Conservation (phyloP, 306 rosid species). For the Rosa lucieae region DNA sequence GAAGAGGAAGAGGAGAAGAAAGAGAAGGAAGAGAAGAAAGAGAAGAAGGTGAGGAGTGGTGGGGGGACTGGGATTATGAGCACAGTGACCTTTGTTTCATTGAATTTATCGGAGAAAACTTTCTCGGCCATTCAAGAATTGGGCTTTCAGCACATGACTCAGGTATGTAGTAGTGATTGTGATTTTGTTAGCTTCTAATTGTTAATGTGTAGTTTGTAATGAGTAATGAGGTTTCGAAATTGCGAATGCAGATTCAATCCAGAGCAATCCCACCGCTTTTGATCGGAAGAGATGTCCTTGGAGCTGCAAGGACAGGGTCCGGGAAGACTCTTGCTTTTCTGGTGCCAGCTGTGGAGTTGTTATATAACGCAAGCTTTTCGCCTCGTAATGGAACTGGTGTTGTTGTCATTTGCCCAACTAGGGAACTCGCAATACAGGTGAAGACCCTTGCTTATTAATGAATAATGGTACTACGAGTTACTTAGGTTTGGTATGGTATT, state of each 20-base stretch:
- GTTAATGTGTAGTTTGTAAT: background rate
- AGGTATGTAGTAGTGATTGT: conserved; percentile 34
- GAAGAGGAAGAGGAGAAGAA: conserved; percentile 13
- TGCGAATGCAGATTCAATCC: conserved; percentile 73
- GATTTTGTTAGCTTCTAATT: background rate
- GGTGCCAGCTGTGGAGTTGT: conserved; percentile 84
- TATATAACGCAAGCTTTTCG: conserved; percentile 48
- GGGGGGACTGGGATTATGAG: conserved; percentile 70
- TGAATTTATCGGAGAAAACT: conserved; percentile 64
- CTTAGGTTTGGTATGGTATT: background rate
- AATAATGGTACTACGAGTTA: background rate
- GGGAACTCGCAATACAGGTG: conserved; percentile 99
- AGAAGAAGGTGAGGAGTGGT: conserved; percentile 19
- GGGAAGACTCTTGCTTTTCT: conserved; percentile 95
- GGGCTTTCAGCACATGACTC: conserved; percentile 67
- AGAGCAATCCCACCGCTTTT: conserved; percentile 67
- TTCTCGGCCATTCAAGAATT: conserved; percentile 53
- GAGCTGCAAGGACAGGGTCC: conserved; percentile 97
- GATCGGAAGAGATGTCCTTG: conserved; percentile 79
- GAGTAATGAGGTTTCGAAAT: background rate
- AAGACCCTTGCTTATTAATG: background rate
- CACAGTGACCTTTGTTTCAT: conserved; percentile 44
- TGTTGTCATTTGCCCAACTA: conserved; percentile 83
- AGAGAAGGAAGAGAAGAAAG: conserved; percentile 13
- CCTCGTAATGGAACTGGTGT: conserved; percentile 85